Evolutionary conservation across 345 rosid genomes (phyloP).

Genomic region (Bruguiera sexangula): DNA sequence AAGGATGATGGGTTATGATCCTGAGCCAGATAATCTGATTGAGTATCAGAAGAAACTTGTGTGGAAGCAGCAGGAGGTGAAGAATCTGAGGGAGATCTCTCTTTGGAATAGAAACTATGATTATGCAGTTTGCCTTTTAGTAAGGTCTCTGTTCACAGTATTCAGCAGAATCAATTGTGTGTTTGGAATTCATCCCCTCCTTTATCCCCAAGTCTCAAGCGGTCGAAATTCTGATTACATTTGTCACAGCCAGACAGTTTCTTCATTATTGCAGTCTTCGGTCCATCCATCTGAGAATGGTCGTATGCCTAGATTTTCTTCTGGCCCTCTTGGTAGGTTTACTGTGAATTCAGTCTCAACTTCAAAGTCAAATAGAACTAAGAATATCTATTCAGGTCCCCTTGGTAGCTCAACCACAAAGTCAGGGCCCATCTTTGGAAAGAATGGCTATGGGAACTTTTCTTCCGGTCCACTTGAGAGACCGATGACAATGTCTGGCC

Average conservation of each 20-base stretch:
- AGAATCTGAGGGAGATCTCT: slow-evolving; percentile 60
- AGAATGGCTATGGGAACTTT: slow-evolving; percentile 38
- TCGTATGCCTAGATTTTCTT: slow-evolving; percentile 60
- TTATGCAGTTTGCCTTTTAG: slow-evolving; percentile 63
- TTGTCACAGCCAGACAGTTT: slow-evolving; percentile 63
- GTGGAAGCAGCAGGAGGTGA: slow-evolving; percentile 89
- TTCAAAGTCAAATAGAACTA: slow-evolving; percentile 41
- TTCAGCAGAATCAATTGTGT: slow-evolving; percentile 57
- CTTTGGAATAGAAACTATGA: slow-evolving; percentile 88
- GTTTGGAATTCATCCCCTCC: slow-evolving; percentile 52
- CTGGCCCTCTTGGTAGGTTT: slow-evolving; percentile 67
- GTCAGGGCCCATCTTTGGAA: slow-evolving; percentile 44
- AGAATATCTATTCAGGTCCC: slow-evolving; percentile 80
- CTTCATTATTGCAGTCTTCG: slow-evolving; percentile 52
- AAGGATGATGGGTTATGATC: slow-evolving; percentile 60
- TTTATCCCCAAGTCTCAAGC: slow-evolving; percentile 42
- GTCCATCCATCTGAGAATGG: slow-evolving; percentile 49
- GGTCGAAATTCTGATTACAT: slow-evolving; percentile 48
- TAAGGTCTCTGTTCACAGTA: slow-evolving; percentile 77
- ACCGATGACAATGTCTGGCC: slow-evolving; percentile 57
- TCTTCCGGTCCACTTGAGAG: slow-evolving; percentile 66
- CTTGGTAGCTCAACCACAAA: slow-evolving; percentile 47
- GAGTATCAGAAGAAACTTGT: slow-evolving; percentile 70
- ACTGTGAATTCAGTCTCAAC: slow-evolving; percentile 43
- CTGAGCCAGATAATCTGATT: slow-evolving; percentile 51